Percentiles rank a stretch among this genome's conserved stretches.
Conservation (phyloP, 441 rosid genomes). For the Adansonia madagascariensis region DNA sequence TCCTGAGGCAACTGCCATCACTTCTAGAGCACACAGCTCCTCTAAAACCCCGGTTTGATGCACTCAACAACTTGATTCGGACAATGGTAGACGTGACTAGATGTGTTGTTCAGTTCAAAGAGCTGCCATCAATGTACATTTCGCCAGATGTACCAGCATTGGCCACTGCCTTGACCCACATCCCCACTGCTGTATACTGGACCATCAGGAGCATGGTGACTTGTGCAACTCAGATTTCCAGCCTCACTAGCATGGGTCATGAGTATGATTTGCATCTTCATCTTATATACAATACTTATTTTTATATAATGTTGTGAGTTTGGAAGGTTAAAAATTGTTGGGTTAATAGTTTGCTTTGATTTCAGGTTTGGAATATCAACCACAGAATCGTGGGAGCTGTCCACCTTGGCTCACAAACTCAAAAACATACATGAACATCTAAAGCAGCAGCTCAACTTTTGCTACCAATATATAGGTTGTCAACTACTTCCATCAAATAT, state of each 20-base stretch:
- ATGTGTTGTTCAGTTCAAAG: conserved; percentile 66
- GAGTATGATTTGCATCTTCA: conserved; percentile 50
- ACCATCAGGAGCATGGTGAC: conserved; percentile 74
- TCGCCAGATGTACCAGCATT: conserved; percentile 47
- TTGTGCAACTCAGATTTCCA: conserved; percentile 69
- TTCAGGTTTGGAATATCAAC: conserved; percentile 55
- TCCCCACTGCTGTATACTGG: conserved; percentile 93
- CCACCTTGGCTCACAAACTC: conserved; percentile 74
- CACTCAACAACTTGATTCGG: conserved; percentile 59
- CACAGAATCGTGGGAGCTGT: conserved; percentile 78
- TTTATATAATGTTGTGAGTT: neutral
- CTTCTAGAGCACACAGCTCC: conserved; percentile 57
- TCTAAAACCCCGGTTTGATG: conserved; percentile 51
- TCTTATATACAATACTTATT: neutral
- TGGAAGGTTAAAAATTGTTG: conserved; percentile 18
- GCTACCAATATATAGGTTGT: conserved; percentile 51
- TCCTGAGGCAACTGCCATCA: conserved; percentile 71
- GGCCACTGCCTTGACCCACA: conserved; percentile 52
- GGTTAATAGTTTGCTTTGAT: neutral
- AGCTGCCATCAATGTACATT: conserved; percentile 71
- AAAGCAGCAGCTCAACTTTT: conserved; percentile 48
- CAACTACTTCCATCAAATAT: too few species aligned
- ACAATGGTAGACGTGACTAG: conserved; percentile 67
- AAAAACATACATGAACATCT: conserved; percentile 64
- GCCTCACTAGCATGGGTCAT: conserved; percentile 63